Conservation (phyloP, 164 flowering plant species). For the Vitis rotundifolia region DNA sequence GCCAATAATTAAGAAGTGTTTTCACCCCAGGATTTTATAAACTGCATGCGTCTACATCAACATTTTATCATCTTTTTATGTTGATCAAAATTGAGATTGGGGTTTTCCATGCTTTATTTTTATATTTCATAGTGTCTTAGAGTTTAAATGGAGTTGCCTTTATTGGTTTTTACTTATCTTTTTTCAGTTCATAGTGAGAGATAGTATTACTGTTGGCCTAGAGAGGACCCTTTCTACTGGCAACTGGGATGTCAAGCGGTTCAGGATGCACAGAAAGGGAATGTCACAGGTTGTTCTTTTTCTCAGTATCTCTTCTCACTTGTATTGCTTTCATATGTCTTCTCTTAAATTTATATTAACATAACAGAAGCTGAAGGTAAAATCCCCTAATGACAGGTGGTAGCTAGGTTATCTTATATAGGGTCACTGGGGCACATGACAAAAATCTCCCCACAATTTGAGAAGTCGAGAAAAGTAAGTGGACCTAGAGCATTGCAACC, state of each 20-base stretch:
- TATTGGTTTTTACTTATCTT: not conserved
- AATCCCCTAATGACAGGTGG: conserved; percentile 43
- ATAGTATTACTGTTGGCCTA: conserved; percentile 59
- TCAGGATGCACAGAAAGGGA: conserved; percentile 84
- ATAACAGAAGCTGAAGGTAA: not conserved
- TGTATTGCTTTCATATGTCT: not conserved
- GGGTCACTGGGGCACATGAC: conserved; percentile 84
- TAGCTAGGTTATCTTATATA: conserved; percentile 81
- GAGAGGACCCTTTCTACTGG: conserved; percentile 95
- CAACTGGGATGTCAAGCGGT: conserved; percentile 79
- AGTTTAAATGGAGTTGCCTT: not conserved
- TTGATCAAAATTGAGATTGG: too few relatives aligned
- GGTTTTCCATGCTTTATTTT: not conserved
- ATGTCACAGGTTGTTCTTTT: conserved; percentile 73
- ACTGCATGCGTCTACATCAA: too few relatives aligned
- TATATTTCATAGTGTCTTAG: not conserved
- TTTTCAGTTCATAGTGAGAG: conserved; percentile 33
- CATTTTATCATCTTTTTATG: too few relatives aligned
- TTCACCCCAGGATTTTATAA: too few relatives aligned
- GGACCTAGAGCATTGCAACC: conserved; percentile 99
- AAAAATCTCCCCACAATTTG: conserved; percentile 84
- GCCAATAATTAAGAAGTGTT: too few relatives aligned
- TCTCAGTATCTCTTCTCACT: not conserved
- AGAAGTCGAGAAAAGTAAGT: conserved; percentile 96
- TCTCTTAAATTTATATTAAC: conserved; percentile 4